Evolutionary conservation across 2,329 filamentous ascomycete genomes (phyloP).

Genomic region (Diaporthe citri): DNA sequence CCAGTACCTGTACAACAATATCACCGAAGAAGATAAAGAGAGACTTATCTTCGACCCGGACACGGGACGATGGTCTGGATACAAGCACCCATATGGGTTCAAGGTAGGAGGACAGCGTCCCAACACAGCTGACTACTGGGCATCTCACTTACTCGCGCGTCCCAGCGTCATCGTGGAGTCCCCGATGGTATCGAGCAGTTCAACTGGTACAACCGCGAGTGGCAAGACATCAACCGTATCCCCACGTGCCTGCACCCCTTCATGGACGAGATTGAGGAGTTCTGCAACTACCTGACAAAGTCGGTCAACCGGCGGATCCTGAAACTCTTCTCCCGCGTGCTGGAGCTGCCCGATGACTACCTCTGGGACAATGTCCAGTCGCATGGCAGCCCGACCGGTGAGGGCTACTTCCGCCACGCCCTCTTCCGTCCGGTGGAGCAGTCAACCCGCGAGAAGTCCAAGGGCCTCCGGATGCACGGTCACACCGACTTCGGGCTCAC

Average conservation of each 20-base stretch:
- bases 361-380: slow-evolving; percentile 59
- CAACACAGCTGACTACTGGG: too few species aligned
- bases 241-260: slow-evolving; percentile 61
- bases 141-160: background rate
- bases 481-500: slow-evolving; percentile 63
- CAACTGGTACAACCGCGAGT: slow-evolving; percentile 64
- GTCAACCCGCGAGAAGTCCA: slow-evolving; percentile 49
- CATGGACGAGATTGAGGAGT: slow-evolving; percentile 61
- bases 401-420: slow-evolving; percentile 61
- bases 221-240: slow-evolving; percentile 55
- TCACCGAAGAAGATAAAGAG: slow-evolving; percentile 62
- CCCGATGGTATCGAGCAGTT: slow-evolving; percentile 66
- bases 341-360: slow-evolving; percentile 59
- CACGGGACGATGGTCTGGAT: slow-evolving; percentile 62
- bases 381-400: slow-evolving; percentile 55
- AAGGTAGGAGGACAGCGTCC: slow-evolving; percentile 46
- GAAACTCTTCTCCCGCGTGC: slow-evolving; percentile 56
- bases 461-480: slow-evolving; percentile 58
- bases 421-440: slow-evolving; percentile 54
- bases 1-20: slow-evolving; percentile 63
- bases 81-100: slow-evolving; percentile 62
- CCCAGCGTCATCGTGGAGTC: slow-evolving; percentile 55
- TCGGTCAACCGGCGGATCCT: slow-evolving; percentile 59
- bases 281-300: slow-evolving; percentile 57
- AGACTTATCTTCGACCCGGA: slow-evolving; percentile 60